Base-by-base conservation (phyloP, 2,329 filamentous ascomycete species). In the Emydomyces testavorans region DNA sequence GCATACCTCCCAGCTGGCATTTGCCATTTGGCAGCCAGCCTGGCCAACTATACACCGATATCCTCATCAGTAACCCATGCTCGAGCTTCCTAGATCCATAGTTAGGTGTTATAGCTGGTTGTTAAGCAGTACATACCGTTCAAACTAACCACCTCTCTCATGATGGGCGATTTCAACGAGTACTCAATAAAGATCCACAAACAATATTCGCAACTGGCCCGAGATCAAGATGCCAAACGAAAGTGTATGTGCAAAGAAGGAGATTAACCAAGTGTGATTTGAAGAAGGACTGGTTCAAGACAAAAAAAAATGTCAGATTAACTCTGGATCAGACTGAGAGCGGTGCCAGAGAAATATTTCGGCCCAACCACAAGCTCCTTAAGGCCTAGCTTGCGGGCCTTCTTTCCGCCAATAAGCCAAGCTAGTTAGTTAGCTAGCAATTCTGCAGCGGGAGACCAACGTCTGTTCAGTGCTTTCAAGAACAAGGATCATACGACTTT, bases 1-100 rank as follows among this genome's bases (percentile, higher is more conserved):
- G 77, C 86, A 77, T 76, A 98, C 92, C 88, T 98, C 92, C 92
- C 92, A 98, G 82, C 92, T 96, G 63, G 92, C 92, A 79, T 98
- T 98, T 76, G 90, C 92, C 68, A 98, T 98, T 73, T 98, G 92
- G 82, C 92, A 96, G 84, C 92, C 92, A 70, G 92, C 92, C 81
- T 98, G 92, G 75, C 92, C 92, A 79, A 98, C 92, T 98, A 71
- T 44, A 56, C 46, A 61, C 54, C 38, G 45, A 46, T 4, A 32
- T 16, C 21, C 26, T 52, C 57, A 56, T 57, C 60, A 65, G 26
- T 21, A 50, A 23, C 20, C 23, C 28, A 35, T 50, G 16, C 28
- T 40, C 10, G 2, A 28, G 32, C 20, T 28, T 16, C 32, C 18
- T 28, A 18, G 23, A 21, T 20, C 8, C n/a, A 8, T n/a, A 31